Conservation (phyloP, 2,329 filamentous ascomycete species). For the Pestalotiopsis sp. region DNA sequence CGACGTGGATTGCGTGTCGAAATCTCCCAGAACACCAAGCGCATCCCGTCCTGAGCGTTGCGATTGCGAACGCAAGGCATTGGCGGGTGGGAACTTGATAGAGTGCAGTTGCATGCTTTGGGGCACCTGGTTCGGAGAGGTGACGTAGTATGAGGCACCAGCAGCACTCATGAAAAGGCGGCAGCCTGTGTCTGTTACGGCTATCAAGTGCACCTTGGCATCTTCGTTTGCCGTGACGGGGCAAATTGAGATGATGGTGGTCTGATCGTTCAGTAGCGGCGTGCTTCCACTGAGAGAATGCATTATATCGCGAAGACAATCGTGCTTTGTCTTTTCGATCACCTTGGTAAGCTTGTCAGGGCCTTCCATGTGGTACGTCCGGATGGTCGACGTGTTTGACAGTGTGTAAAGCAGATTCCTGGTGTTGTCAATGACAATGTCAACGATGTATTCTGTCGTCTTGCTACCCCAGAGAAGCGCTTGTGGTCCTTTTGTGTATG, state of each 20-base stretch:
- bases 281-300: conserved; percentile 78
- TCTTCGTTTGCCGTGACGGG: conserved; percentile 81
- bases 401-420: conserved; percentile 89
- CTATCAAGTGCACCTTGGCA: conserved; percentile 84
- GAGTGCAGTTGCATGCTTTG: conserved; percentile 98
- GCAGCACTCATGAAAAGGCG: conserved; percentile 92
- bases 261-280: conserved; percentile 68
- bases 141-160: conserved; percentile 70
- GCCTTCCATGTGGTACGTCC: conserved; percentile 84
- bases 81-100: conserved; percentile 84
- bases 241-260: conserved; percentile 81
- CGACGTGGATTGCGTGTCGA: conserved; percentile 51
- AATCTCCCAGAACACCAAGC: conserved; percentile 38
- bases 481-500: conserved; percentile 44
- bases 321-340: conserved; percentile 66
- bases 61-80: conserved; percentile 32
- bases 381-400: conserved; percentile 84
- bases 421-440: conserved; percentile 88
- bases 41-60: conserved; percentile 22
- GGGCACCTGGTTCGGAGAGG: conserved; percentile 67
- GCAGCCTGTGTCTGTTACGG: conserved; percentile 87
- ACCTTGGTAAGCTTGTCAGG: conserved; percentile 63
- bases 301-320: conserved; percentile 72
- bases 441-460: conserved; percentile 66
- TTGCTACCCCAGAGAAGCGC: conserved; percentile 52